Evolutionary conservation across 2,329 filamentous ascomycete species (phyloP).

Genomic region (Curvularia sp.): DNA sequence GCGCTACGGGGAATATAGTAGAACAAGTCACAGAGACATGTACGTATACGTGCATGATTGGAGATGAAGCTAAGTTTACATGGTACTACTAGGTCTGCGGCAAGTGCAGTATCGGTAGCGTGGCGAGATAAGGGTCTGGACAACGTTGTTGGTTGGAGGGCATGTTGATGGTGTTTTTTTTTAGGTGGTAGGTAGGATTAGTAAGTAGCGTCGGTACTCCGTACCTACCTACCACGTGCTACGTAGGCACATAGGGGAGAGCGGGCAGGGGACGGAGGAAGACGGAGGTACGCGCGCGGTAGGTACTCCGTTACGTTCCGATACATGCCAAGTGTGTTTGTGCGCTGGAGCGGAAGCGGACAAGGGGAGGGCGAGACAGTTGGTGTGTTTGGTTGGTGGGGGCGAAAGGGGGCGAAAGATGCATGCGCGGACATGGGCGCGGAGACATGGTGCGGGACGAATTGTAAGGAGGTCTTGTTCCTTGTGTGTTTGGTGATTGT

Average conservation of each 20-base stretch:
- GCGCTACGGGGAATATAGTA: too few species aligned
- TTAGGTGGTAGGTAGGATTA: not conserved
- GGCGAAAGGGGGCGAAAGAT: not conserved
- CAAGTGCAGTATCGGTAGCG: not conserved
- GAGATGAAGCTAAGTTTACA: too few species aligned
- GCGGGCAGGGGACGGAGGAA: not conserved
- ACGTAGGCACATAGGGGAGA: too few species aligned
- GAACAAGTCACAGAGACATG: too few species aligned
- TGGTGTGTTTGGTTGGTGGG: conserved; percentile 14
- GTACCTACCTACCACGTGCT: too few species aligned
- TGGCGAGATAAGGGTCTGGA: not conserved
- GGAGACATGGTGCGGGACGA: not conserved
- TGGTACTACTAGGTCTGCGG: not conserved
- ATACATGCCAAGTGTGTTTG: not conserved
- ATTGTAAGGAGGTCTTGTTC: not conserved
- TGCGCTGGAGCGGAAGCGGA: not conserved
- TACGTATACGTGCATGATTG: too few species aligned
- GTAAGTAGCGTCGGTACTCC: too few species aligned
- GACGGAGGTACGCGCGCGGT: not conserved
- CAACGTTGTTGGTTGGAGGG: not conserved
- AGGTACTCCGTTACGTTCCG: not conserved
- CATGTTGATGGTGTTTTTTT: not conserved
- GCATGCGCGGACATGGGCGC: not conserved
- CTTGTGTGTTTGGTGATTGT: not conserved
- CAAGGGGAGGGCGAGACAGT: conserved; percentile 5